phyloP scores from a whole-genome alignment of 2,329 filamentous ascomycete genomes.

The Fusarium begoniae region DNA sequence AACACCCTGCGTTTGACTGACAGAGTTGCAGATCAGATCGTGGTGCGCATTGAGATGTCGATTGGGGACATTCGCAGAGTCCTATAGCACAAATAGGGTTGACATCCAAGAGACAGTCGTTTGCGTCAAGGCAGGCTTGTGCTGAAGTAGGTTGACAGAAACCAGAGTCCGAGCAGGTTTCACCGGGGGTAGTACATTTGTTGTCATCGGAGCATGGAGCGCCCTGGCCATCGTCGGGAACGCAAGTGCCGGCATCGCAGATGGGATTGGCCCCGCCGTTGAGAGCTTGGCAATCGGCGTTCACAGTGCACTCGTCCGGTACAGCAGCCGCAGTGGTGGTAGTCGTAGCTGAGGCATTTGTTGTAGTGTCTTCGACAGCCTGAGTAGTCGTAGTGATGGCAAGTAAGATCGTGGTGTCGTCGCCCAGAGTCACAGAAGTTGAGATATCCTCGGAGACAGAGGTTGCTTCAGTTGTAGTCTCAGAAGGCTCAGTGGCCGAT shows the following conservation, averaged over 20 bases:
- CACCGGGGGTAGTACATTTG: neutral
- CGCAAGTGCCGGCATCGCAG: neutral
- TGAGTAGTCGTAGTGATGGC: neutral
- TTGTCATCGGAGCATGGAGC: neutral
- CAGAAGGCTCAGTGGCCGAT: neutral
- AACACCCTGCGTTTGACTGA: neutral
- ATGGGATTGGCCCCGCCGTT: neutral
- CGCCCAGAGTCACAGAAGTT: neutral
- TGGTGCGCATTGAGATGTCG: neutral
- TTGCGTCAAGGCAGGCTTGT: accelerated
- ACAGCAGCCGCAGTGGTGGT: neutral
- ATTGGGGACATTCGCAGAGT: neutral
- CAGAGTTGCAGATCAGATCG: neutral
- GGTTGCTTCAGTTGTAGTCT: neutral
- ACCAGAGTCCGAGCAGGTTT: neutral
- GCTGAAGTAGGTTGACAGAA: neutral
- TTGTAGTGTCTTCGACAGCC: neutral
- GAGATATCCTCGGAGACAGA: neutral
- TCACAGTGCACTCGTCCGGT: neutral
- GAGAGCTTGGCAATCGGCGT: neutral
- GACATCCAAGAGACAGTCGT: neutral
- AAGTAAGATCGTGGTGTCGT: neutral
- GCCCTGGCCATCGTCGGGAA: neutral
- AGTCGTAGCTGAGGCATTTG: neutral
- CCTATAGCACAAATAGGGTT: neutral